Evolutionary conservation across 2,329 filamentous ascomycete species (phyloP).

Genomic region (Pseudovirgaria hyperparasitica): DNA sequence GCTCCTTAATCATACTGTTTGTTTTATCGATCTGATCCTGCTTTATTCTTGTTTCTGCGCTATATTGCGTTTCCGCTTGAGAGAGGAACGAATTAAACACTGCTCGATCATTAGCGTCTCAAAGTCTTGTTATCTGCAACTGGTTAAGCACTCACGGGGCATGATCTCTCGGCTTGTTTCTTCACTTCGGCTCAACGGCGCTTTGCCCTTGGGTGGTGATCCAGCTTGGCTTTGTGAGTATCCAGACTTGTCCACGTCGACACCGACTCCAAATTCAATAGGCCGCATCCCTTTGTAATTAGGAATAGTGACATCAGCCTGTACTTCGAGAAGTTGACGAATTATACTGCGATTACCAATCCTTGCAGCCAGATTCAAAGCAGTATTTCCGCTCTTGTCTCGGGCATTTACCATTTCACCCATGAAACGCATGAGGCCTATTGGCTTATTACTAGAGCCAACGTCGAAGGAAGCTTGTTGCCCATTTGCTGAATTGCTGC

Average conservation of each 20-base stretch:
- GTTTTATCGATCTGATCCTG: constrained; percentile 73
- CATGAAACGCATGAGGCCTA: constrained; percentile 87
- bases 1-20: constrained; percentile 67
- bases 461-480: constrained; percentile 33
- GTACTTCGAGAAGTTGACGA: constrained; percentile 89
- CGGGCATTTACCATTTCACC: constrained; percentile 93
- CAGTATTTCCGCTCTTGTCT: constrained; percentile 89
- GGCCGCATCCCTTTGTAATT: constrained; percentile 83
- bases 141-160: constrained; percentile 46
- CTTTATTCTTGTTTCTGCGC: constrained; percentile 68
- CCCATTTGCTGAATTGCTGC: constrained; percentile 41
- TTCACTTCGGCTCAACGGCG: constrained; percentile 37
- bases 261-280: constrained; percentile 86
- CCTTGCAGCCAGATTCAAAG: constrained; percentile 81
- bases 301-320: constrained; percentile 80
- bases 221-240: constrained; percentile 29
- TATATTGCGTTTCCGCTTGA: constrained; percentile 67
- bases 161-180: constrained; percentile 73
- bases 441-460: constrained; percentile 53
- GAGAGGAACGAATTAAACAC: constrained; percentile 74
- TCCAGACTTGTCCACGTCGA: constrained; percentile 40
- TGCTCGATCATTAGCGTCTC: too few relatives aligned
- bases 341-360: constrained; percentile 93
- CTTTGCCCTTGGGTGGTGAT: constrained; percentile 25
- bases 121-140: constrained; percentile 26